A percentile compares a stretch with the other conserved stretches of the same genome.
Conservation (phyloP, 225 moss, liverwort and hornwort species). For the Straminergon stramineum region DNA sequence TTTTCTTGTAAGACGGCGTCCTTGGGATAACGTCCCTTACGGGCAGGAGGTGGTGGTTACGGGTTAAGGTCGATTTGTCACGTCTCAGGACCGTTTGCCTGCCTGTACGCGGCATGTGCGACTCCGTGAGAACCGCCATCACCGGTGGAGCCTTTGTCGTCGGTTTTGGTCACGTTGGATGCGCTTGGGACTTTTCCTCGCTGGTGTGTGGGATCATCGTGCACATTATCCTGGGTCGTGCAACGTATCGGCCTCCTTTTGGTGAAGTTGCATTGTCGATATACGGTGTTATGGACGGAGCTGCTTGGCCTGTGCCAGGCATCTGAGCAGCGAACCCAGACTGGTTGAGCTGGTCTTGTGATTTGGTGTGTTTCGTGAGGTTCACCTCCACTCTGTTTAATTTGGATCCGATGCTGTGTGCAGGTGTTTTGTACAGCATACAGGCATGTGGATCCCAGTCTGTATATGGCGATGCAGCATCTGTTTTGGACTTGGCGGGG, state of each 20-base stretch:
- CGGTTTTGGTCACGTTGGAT: not conserved
- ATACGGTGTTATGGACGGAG: not conserved
- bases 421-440: conserved; percentile 92
- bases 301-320: not conserved
- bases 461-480: conserved; percentile 83
- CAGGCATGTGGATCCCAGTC: conserved; percentile 68
- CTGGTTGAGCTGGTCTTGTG: not conserved
- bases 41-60: not conserved
- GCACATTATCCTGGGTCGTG: not conserved
- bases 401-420: not conserved
- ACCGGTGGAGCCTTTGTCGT: not conserved
- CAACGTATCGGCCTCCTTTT: not conserved
- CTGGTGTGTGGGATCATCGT: not conserved
- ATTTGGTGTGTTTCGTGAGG: not conserved
- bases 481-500: conserved; percentile 94
- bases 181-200: not conserved
- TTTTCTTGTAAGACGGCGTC: not conserved
- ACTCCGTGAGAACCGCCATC: not conserved
- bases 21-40: not conserved
- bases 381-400: not conserved
- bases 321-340: not conserved
- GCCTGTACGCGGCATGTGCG: not conserved
- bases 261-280: not conserved
- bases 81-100: not conserved
- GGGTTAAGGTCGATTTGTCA: not conserved